A percentile compares a stretch with the other conserved stretches of the same genome.
Conservation (phyloP, 2,329 filamentous ascomycete species). For the Ophiostoma pallidulum region DNA sequence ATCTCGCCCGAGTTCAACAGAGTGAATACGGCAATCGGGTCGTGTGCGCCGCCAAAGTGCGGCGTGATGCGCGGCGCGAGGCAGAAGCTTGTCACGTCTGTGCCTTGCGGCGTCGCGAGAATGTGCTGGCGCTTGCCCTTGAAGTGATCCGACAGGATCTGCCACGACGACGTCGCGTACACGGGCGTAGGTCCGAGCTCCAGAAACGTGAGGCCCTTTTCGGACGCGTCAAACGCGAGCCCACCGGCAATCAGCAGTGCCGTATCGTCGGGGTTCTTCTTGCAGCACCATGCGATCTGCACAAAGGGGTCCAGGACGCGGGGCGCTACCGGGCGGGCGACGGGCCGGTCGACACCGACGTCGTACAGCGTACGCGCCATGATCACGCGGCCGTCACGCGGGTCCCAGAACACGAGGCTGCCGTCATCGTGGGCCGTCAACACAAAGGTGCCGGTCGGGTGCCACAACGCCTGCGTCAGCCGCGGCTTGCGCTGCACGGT, state of each 20-base stretch:
- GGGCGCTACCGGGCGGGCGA: constrained; percentile 35
- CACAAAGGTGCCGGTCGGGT: constrained; percentile 86
- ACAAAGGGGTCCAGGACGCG: constrained; percentile 64
- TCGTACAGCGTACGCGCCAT: constrained; percentile 74
- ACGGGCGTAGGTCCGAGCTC: constrained; percentile 83
- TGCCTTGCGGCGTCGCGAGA: constrained; percentile 66
- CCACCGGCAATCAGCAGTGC: constrained; percentile 81
- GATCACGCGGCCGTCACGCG: constrained; percentile 75
- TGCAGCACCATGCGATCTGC: constrained; percentile 85
- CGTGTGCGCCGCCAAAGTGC: constrained; percentile 78
- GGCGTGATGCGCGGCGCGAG: constrained; percentile 74
- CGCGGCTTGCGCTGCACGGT: constrained; percentile 59
- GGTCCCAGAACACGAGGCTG: constrained; percentile 89
- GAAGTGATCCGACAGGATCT: constrained; percentile 68
- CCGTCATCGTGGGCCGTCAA: constrained; percentile 83
- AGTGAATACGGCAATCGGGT: constrained; percentile 77
- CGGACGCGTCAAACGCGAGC: constrained; percentile 52
- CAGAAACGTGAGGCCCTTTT: constrained; percentile 76
- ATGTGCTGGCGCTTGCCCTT: constrained; percentile 63
- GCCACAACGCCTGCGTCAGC: constrained; percentile 80
- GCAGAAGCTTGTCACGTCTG: constrained; percentile 71
- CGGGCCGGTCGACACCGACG: constrained; percentile 61
- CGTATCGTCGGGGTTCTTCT: constrained; percentile 87
- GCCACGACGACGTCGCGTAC: constrained; percentile 88
- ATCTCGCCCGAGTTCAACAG: constrained; percentile 80